Evolutionary conservation across 176 grass and related monocot species (phyloP).

Genomic region (Tuctoria greenei): DNA sequence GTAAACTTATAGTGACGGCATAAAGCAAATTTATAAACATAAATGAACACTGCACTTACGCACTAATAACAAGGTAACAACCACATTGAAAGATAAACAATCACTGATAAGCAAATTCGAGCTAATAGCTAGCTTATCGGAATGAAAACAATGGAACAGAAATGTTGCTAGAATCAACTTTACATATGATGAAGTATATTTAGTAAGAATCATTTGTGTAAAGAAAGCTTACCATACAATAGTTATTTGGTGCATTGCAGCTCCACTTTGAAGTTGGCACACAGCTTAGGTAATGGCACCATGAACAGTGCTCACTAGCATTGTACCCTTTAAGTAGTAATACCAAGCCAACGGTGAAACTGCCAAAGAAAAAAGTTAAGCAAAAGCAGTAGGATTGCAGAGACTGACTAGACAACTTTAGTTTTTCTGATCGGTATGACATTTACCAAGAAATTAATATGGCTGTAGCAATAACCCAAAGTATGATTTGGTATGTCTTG

Average conservation of each 20-base stretch:
- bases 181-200: not conserved
- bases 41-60: not conserved
- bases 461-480: slow-evolving; percentile 52
- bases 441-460: slow-evolving; percentile 64
- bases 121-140: not conserved
- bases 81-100: slow-evolving; percentile 17
- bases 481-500: slow-evolving; percentile 78
- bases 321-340: slow-evolving; percentile 62
- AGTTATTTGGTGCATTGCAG: slow-evolving; percentile 53
- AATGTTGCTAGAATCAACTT: not conserved
- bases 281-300: slow-evolving; percentile 93
- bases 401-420: slow-evolving; percentile 3
- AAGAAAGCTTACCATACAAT: slow-evolving; percentile 53
- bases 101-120: not conserved
- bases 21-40: slow-evolving; percentile 9
- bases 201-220: not conserved
- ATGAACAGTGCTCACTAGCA: slow-evolving; percentile 68
- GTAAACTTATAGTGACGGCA: not conserved
- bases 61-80: not conserved
- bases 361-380: slow-evolving; percentile 48
- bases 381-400: slow-evolving; percentile 25
- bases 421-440: slow-evolving; percentile 13
- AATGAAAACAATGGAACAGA: not conserved
- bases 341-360: slow-evolving; percentile 69
- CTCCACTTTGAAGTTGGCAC: slow-evolving; percentile 86